phyloP scores from a whole-genome alignment of 164 flowering plant genomes.

The grape (Vitis vinifera) region ASM3070453v1 NC_081816.1:15589001-15589500 shows the following conservation, averaged over 20 bases:
- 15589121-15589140: conserved; percentile 64
- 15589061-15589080: conserved; percentile 76
- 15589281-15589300: too few relatives aligned
- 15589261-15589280: too few relatives aligned
- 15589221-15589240: too few relatives aligned
- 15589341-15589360: background rate
- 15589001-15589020: conserved; percentile 75
- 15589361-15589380: background rate
- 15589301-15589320: too few relatives aligned
- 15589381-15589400: background rate
- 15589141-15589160: conserved; percentile 75
- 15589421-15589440: background rate
- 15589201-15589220: conserved; percentile 33
- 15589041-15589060: conserved; percentile 78
- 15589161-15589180: conserved; percentile 76
- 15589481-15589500: conserved; percentile 35
- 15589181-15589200: conserved; percentile 69
- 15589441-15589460: background rate
- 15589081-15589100: conserved; percentile 57
- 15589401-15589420: background rate
- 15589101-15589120: conserved; percentile 59
- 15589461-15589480: conserved; percentile 40
- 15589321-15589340: too few relatives aligned
- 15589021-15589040: conserved; percentile 80
- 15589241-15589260: too few relatives aligned